Base-by-base conservation (phyloP, 495 filamentous ascomycete genomes). In the Hypoxylon lenormandii region DNA sequence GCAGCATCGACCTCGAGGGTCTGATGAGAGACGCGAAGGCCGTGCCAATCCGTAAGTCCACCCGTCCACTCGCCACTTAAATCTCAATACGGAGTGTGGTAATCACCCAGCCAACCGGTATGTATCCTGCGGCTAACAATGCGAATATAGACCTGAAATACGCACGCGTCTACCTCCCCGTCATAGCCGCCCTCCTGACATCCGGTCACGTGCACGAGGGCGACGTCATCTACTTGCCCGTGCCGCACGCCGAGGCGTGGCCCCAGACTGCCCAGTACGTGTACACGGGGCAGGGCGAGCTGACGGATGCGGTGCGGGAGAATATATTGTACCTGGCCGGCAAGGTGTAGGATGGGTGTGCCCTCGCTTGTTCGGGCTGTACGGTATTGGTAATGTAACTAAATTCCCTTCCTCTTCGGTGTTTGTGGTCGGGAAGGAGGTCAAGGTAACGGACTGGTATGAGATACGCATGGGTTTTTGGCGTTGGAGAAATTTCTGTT, bases 191-290 rank as follows among this genome's bases (percentile, higher is more conserved):
- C 3, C 67, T 87, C n/a, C 76, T 88, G 42, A 74, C 80, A 28
- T 84, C 82, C 1, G 80, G 81, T 19, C 80, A 82, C 69, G 77
- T 88, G 15, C 73, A 73, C 33, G 78, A 78, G 22, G 80, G 82
- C 23, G 85, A 88, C 57, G 73, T 81, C 1, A 74, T 88, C 36
- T 83, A 88, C 48, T 76, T 88, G 8, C 86, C 86, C 0, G 42
- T 88, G 52, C 86, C 85, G 11, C 78, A 82, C 46, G 85, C 86
- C 0, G 79, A 84, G 47, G 80, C 73, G 7, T 88, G 86, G 86
- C 51, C 57, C 0, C 77, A 82, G 48, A 84, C 82, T 1, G 77
- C 86, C 16, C 75, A 74, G 10, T 82, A 83, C 65, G 77, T 83
- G 40, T 87, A 88, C 65, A 85, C 81, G 0, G 83, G 84, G 5